Conservation (phyloP, 345 rosid species). For the Citrus maxima region DNA sequence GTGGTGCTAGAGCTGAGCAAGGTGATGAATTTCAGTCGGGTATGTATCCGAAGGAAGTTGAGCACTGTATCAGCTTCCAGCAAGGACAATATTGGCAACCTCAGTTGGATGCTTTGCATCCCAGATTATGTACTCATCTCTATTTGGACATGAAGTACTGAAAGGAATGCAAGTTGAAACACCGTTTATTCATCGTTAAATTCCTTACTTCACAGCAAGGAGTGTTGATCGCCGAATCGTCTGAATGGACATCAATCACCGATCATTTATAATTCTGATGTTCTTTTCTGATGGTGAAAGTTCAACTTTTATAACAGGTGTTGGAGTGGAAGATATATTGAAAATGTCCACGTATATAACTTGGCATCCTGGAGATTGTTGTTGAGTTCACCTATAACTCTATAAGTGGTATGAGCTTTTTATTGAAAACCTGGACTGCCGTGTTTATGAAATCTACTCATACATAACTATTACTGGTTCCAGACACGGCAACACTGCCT, state of each 20-base stretch:
- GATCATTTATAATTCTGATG: neutral
- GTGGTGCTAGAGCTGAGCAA: neutral
- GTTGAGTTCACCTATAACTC: slow-evolving; percentile 22
- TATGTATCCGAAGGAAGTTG: slow-evolving; percentile 15
- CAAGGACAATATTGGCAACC: slow-evolving; percentile 19
- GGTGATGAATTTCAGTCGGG: slow-evolving; percentile 22
- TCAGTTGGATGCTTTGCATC: slow-evolving; percentile 56
- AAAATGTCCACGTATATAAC: slow-evolving; percentile 15
- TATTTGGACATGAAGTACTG: slow-evolving; percentile 30
- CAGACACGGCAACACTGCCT: too few relatives aligned
- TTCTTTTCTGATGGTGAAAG: neutral
- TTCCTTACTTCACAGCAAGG: neutral
- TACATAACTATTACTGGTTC: too few relatives aligned
- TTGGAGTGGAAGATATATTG: neutral
- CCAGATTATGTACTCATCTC: slow-evolving; percentile 39
- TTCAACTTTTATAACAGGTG: neutral
- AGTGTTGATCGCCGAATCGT: neutral
- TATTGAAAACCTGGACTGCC: neutral
- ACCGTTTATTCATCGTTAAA: neutral
- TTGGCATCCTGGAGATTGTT: slow-evolving; percentile 18
- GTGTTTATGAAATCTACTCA: too few relatives aligned
- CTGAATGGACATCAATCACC: neutral
- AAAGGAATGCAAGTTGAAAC: slow-evolving; percentile 16
- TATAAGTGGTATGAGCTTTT: slow-evolving; percentile 15
- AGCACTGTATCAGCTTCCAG: slow-evolving; percentile 19